phyloP scores from a whole-genome alignment of 768 basidiomycete species.

The Rhodosporidiobolus sp. region DNA sequence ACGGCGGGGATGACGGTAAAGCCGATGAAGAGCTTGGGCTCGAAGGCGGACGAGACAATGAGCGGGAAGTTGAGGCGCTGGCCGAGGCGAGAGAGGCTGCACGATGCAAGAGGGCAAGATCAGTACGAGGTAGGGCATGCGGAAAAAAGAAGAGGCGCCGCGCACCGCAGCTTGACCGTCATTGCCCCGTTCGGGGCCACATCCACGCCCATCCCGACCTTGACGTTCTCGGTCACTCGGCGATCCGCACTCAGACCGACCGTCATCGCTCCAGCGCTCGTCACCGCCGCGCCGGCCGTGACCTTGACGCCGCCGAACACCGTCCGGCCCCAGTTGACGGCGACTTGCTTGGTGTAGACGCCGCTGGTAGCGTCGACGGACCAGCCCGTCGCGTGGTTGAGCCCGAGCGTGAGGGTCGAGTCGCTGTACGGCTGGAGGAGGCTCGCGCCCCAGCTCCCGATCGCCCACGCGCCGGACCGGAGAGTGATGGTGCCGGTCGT shows the following conservation, averaged over 20 bases:
- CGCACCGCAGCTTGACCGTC: slow-evolving; percentile 40
- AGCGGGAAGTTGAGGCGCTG: slow-evolving; percentile 45
- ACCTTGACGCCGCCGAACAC: slow-evolving; percentile 47
- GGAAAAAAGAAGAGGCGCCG: not conserved
- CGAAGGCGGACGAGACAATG: slow-evolving; percentile 47
- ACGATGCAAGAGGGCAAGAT: not conserved
- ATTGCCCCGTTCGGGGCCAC: slow-evolving; percentile 22
- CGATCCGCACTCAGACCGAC: slow-evolving; percentile 48
- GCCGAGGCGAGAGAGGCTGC: slow-evolving; percentile 49
- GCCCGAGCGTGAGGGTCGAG: slow-evolving; percentile 39
- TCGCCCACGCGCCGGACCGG: slow-evolving; percentile 46
- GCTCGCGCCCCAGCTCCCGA: slow-evolving; percentile 48
- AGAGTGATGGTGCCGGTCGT: slow-evolving; percentile 47
- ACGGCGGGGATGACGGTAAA: slow-evolving; percentile 49
- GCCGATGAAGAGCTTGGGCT: slow-evolving; percentile 45
- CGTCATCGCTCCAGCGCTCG: slow-evolving; percentile 39
- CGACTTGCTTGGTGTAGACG: slow-evolving; percentile 39
- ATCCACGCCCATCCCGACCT: slow-evolving; percentile 44
- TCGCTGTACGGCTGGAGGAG: slow-evolving; percentile 24
- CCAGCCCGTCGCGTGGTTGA: slow-evolving; percentile 29
- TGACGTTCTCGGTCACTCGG: slow-evolving; percentile 47
- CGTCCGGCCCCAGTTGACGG: slow-evolving; percentile 45
- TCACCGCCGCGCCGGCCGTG: slow-evolving; percentile 45
- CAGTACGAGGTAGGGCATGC: not conserved
- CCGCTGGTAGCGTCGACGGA: slow-evolving; percentile 25